Evolutionary conservation across 805 yeast genomes (phyloP), one percentile per base, ranked within the genome.

Genomic region (Nakazawaea wyomingensis): DNA sequence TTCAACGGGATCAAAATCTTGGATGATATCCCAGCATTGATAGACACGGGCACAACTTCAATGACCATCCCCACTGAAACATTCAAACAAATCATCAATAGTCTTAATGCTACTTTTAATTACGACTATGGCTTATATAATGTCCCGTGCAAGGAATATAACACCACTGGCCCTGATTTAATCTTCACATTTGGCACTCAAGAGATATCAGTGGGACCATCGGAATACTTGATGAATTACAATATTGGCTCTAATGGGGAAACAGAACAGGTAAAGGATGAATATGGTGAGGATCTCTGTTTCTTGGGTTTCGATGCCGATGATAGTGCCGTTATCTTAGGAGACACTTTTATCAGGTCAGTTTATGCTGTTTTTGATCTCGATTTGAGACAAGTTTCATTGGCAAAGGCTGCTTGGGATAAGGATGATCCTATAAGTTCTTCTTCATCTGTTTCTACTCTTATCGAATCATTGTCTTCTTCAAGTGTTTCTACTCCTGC

Each of bases 361-460:
- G 80, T 82, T 2, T 83, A 81, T 57, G 69, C 78, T 21, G 86
- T 80, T 13, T 80, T 73, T 58, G 83, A 84, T 57, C 61, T 80
- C 40, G 85, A 78, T 26, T 72, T 72, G 53, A 61, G 60, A 37
- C 69, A 75, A 52, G 64, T 83, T 30, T 77, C 85, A 3, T 50
- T 83, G 54, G 85, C 80, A 18, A 76, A 72, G 54, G 73, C 71
- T 20, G 37, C 32, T 2, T 42, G 45, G 44, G 17, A n/a, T 6
- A 10, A 11, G 7, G 26, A 10, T 10, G 27, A 16, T 8, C n/a
- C 18, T n/a, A n/a, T n/a, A n/a, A n/a, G n/a, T n/a, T 17, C 17
- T 19, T 18, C 21, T 11, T 11, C 21, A 17, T 9, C 21, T 30
- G 18, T 9, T 14, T 9, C 34, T 9, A 30, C 34, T 24, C 11